Evolutionary conservation across 176 grass and related monocot genomes (phyloP).

Genomic region (Juncus effusus): DNA sequence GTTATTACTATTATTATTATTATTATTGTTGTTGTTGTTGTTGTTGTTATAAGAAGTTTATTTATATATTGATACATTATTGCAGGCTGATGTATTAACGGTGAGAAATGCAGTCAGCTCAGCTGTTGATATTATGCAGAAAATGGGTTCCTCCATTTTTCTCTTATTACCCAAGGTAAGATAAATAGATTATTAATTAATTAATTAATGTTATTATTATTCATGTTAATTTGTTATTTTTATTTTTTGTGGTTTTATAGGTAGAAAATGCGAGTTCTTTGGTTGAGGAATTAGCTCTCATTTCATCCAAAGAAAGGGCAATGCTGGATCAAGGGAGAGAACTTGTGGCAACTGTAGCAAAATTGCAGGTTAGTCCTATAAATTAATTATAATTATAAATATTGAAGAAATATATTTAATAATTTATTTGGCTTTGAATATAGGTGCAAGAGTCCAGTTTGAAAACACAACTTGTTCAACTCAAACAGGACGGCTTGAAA

Average conservation of each 20-base stretch:
- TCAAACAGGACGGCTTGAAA: constrained; percentile 40
- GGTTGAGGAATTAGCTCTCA: constrained; percentile 73
- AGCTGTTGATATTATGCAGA: constrained; percentile 93
- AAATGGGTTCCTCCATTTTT: constrained; percentile 76
- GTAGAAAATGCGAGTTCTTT: constrained; percentile 58
- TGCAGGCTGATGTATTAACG: constrained; percentile 74
- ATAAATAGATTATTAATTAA: background rate
- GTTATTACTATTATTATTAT: constrained; percentile 4
- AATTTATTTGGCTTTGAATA: constrained; percentile 1
- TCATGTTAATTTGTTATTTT: background rate
- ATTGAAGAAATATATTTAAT: background rate
- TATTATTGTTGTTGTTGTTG: constrained; percentile 29
- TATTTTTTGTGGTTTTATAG: constrained; percentile 39
- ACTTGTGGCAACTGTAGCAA: constrained; percentile 55
- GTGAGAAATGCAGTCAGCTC: constrained; percentile 91
- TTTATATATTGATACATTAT: constrained; percentile 27
- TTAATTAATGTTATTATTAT: constrained; percentile 7
- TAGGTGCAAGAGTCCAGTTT: constrained; percentile 86
- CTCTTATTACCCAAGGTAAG: constrained; percentile 84
- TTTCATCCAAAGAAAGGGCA: constrained; percentile 65
- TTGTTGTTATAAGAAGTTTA: too few relatives aligned
- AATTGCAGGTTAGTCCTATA: constrained; percentile 49
- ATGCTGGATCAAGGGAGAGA: constrained; percentile 79
- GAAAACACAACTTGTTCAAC: constrained; percentile 76
- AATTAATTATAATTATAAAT: constrained; percentile 12